Evolutionary conservation across 1,284 basidiomycete genomes (phyloP), one percentile per base, ranked within the genome.

Genomic region (Melampsora abietis-canadensis): DNA sequence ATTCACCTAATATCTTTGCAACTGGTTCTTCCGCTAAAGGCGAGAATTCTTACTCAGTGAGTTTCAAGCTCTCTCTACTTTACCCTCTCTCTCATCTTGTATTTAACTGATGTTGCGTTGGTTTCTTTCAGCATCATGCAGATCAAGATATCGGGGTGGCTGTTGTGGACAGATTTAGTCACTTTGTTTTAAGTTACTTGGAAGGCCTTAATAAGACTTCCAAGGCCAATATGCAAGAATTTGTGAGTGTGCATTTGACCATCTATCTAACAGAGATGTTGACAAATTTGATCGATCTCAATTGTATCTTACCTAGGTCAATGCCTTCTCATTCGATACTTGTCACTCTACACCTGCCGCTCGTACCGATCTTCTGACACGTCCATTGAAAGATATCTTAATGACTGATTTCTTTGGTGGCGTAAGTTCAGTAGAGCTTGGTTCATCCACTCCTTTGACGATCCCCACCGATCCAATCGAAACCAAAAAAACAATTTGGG

Each of bases 381-480:
- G 91, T n/a, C 83, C 87, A 1, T 84, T 94, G 12, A 83, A 85
- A 60, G 82, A 88, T n/a, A 87, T 90, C 0, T 87, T 89, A 19
- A 86, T 98, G 76, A 97, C 94, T 4, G 94, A 98, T 82, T 98
- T 98, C 82, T 92, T 98, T 78, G 95, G 95, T 2, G 92, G 91
- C 0, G 92, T 97, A 10, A 86, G 91, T 2, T 89, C 90, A 76
- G 92, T 90, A 0, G 92, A 96, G 78, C 78, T 86, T 24, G 72
- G 47, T 30, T 37, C 73, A 8, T 34, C 34, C 3, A 34, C 34
- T 34, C 34, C 34, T 34, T 34, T 34, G 34, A 34, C 34, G 34
- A 34, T 34, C 34, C 31, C 54, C 59, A 19, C 31, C 61, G 61
- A 30, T 4, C 15, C 21, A 63, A 27, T 44, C 61, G 24, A 19